These are phyloP conservation scores for Hortaea werneckii DNA, from an alignment of 2,329 filamentous ascomycete species.

Conservation along the genomic window DNA sequence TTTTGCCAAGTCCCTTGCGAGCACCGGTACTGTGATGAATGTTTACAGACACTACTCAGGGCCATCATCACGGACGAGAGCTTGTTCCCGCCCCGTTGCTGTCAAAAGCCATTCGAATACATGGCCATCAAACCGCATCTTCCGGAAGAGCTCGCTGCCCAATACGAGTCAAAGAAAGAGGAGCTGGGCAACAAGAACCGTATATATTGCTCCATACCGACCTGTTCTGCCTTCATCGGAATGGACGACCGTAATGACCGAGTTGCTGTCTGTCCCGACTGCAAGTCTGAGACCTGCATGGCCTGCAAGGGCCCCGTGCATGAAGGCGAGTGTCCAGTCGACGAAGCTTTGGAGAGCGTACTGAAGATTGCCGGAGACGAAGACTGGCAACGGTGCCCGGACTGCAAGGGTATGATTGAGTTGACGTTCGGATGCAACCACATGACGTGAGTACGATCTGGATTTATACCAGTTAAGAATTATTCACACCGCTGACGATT, in stretches of 20 bases:
- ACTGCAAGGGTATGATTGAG: slow-evolving; percentile 23
- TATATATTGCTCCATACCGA: background rate
- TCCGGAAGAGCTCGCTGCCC: no score
- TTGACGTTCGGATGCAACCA: slow-evolving; percentile 43
- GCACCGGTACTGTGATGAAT: background rate
- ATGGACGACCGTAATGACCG: background rate
- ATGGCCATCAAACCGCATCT: background rate
- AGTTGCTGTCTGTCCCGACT: slow-evolving; percentile 35
- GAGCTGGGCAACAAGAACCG: background rate
- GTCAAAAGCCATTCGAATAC: background rate
- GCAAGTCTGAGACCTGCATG: slow-evolving; percentile 37
- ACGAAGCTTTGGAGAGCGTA: slow-evolving; percentile 31
- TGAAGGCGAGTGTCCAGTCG: slow-evolving; percentile 38
- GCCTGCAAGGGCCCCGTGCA: slow-evolving; percentile 42
- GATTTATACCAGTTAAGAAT: background rate
- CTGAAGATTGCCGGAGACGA: slow-evolving; percentile 32
- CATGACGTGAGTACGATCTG: slow-evolving; percentile 26
- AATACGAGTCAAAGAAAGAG: background rate
- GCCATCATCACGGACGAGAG: background rate
- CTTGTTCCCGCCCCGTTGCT: background rate
- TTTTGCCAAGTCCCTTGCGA: background rate
- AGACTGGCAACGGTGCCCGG: background rate
- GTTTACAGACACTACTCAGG: background rate
- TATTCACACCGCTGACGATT: background rate
- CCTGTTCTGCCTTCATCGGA: background rate